These are phyloP conservation scores for Stagonosporopsis rhizophila DNA, from an alignment of 2,329 filamentous ascomycete species.

Conservation along the genomic window DNA sequence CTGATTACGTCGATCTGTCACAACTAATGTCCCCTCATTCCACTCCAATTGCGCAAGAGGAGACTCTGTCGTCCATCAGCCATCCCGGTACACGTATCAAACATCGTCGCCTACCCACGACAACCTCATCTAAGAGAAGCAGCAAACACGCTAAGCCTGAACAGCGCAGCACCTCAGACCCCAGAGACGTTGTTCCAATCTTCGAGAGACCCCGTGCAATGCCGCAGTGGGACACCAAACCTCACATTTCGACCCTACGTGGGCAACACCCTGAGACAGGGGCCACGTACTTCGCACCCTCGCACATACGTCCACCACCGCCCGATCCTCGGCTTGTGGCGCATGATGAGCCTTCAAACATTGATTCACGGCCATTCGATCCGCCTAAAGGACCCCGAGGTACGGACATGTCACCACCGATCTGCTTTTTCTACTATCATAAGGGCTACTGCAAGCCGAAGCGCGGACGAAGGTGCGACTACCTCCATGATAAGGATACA, in stretches of 20 bases:
- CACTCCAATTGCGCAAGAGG: background rate
- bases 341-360: background rate
- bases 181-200: background rate
- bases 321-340: background rate
- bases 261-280: background rate
- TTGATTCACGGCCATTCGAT: background rate
- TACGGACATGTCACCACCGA: background rate
- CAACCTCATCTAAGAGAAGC: background rate
- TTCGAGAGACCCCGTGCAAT: background rate
- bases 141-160: constrained; percentile 4
- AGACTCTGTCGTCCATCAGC: constrained; percentile 20
- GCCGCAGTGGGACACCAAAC: constrained; percentile 5
- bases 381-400: constrained; percentile 7
- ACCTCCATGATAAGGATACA: constrained; percentile 18
- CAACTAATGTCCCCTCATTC: background rate
- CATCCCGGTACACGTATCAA: constrained; percentile 24
- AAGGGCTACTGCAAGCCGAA: constrained; percentile 25
- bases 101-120: constrained; percentile 9
- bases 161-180: background rate
- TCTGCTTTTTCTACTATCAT: constrained; percentile 38
- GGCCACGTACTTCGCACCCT: background rate
- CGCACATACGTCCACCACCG: background rate
- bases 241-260: background rate
- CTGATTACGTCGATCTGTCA: constrained; percentile 9
- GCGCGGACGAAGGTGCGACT: constrained; percentile 18